phyloP scores from a whole-genome alignment of 2,329 filamentous ascomycete genomes.

The Cercospora canescens region DNA sequence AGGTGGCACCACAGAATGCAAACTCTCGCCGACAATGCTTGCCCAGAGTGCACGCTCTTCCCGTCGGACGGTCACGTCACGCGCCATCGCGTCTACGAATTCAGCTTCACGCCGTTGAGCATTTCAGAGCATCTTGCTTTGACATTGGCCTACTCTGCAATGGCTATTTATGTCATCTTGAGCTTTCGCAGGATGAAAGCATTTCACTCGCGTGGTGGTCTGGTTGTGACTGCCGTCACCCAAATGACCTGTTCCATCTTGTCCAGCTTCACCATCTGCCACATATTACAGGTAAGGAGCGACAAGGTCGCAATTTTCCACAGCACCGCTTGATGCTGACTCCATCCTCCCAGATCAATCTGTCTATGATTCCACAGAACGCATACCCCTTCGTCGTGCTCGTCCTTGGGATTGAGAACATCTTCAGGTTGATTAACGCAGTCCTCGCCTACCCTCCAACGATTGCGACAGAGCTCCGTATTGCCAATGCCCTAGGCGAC shows the following conservation, averaged over 20 bases:
- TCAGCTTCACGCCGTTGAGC: slow-evolving; percentile 75
- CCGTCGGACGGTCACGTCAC: slow-evolving; percentile 57
- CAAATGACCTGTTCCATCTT: slow-evolving; percentile 70
- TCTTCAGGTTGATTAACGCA: slow-evolving; percentile 73
- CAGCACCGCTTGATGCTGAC: background rate
- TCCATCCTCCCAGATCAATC: slow-evolving; percentile 51
- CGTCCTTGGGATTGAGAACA: slow-evolving; percentile 73
- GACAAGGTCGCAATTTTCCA: background rate
- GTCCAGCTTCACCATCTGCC: slow-evolving; percentile 78
- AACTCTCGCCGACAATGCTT: slow-evolving; percentile 51
- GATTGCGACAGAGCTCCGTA: slow-evolving; percentile 66
- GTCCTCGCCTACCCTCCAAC: slow-evolving; percentile 71
- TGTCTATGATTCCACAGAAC: slow-evolving; percentile 72
- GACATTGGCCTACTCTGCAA: slow-evolving; percentile 64
- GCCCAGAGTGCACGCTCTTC: slow-evolving; percentile 65
- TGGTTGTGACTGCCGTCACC: slow-evolving; percentile 68
- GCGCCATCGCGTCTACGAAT: slow-evolving; percentile 69
- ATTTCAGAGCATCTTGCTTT: slow-evolving; percentile 64
- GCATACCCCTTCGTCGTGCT: slow-evolving; percentile 77
- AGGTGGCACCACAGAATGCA: slow-evolving; percentile 65
- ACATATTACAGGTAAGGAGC: slow-evolving; percentile 60
- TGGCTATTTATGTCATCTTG: slow-evolving; percentile 64
- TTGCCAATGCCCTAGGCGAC: slow-evolving; percentile 72
- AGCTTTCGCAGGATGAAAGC: slow-evolving; percentile 70
- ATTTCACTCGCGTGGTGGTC: slow-evolving; percentile 72